These are phyloP conservation scores for Parasitella parasitica DNA, from an alignment of 371 early-diverging fungal species.

Conservation along the genomic window DNA sequence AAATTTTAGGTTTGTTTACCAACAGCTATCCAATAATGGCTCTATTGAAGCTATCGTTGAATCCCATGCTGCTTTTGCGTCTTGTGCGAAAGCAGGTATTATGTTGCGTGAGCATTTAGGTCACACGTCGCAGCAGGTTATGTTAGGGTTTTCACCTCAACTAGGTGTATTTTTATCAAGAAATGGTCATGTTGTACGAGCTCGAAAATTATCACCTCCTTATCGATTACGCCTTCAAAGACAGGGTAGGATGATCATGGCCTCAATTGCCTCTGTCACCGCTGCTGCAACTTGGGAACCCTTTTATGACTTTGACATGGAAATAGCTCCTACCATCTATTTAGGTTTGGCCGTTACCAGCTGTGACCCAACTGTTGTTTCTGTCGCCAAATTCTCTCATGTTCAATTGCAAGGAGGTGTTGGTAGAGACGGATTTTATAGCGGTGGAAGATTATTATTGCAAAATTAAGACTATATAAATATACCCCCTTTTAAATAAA, in stretches of 20 bases:
- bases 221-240: conserved; percentile 32
- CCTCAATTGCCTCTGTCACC: background rate
- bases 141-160: conserved; percentile 34
- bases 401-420: conserved; percentile 29
- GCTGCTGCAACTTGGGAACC: conserved; percentile 16
- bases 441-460: background rate
- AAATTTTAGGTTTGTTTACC: conserved; percentile 39
- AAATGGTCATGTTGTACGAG: conserved; percentile 18
- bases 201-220: conserved; percentile 24
- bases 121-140: conserved; percentile 27
- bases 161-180: conserved; percentile 32
- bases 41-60: conserved; percentile 24
- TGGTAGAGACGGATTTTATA: conserved; percentile 22
- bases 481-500: background rate
- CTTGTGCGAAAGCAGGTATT: conserved; percentile 42
- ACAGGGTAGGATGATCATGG: background rate
- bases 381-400: conserved; percentile 37
- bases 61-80: conserved; percentile 38
- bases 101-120: conserved; percentile 41
- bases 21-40: conserved; percentile 24
- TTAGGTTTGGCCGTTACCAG: conserved; percentile 40
- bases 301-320: conserved; percentile 7
- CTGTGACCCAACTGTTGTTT: conserved; percentile 36
- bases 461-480: background rate
- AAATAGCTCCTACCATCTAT: conserved; percentile 32